Evolutionary conservation across 2,329 filamentous ascomycete species (phyloP), one percentile per base, ranked within the genome.

Genomic region (Amesomyces nigricolor): DNA sequence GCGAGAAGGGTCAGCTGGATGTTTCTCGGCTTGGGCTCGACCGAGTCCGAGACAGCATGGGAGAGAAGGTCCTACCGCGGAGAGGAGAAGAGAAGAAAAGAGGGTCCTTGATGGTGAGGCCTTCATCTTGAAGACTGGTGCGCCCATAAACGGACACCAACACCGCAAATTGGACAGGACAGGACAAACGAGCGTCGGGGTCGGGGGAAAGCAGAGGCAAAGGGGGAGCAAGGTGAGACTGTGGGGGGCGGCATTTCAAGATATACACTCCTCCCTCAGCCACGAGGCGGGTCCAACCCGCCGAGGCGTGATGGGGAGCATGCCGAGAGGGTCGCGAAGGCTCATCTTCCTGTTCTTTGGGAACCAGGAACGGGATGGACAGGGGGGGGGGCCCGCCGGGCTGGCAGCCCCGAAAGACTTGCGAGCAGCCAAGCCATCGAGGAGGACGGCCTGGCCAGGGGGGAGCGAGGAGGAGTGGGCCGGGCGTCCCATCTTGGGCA

Each of bases 61-160:
- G 1, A 17, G 16, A n/a, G 5, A n/a, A 6, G 10, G 13, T 19
- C 39, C 62, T 61, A 64, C 62, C 47, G 54, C 60, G 43, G 54
- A 60, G 35, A 64, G 11, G 49, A 64, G 44, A 52, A 67, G 40
- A 51, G 63, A 58, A 57, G 62, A 63, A 53, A 64, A 55, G 55
- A 67, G 37, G 19, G 64, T 57, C 45, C 56, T 60, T 60, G 60
- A 49, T 54, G 60, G 67, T 63, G 63, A 65, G 59, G 66, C 58
- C 67, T 64, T 67, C 71, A 73, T 73, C 57, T 44, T 67, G 68
- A 63, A 60, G 51, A 61, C 46, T 54, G 57, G 42, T 47, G 57
- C 46, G 57, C 50, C 57, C 58, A 32, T 16, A 9, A 13, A 49
- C 47, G 59, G 61, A 59, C 61, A 52, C 40, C 53, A 54, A 49